These are phyloP conservation scores for Komagataella kurtzmanii DNA, from an alignment of 805 yeast species.

Conservation along the genomic window DNA sequence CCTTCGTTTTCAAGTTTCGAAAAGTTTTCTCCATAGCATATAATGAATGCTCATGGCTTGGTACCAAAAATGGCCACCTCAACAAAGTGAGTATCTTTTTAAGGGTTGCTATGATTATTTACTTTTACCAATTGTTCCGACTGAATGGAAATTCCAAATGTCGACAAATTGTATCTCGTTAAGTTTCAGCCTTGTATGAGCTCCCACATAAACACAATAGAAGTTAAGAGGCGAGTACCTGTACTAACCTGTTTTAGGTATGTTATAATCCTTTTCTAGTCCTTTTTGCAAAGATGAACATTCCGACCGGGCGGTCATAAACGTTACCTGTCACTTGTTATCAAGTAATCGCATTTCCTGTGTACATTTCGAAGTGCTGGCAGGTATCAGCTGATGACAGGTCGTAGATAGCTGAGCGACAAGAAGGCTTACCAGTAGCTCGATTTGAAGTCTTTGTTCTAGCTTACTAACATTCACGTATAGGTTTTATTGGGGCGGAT, in stretches of 20 bases:
- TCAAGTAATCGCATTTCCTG: constrained; percentile 34
- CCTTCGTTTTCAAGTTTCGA: background rate
- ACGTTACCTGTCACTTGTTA: constrained; percentile 17
- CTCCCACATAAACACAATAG: background rate
- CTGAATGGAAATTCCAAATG: constrained; percentile 28
- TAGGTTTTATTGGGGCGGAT: background rate
- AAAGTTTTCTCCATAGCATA: background rate
- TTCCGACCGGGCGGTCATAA: constrained; percentile 43
- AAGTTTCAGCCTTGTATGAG: constrained; percentile 57
- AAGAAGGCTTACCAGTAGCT: background rate
- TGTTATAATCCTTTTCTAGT: background rate
- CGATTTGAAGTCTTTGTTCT: background rate
- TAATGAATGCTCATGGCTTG: background rate
- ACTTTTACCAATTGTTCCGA: constrained; percentile 47
- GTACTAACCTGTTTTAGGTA: background rate
- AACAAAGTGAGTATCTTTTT: background rate
- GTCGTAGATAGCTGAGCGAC: constrained; percentile 17
- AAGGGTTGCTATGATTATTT: constrained; percentile 31
- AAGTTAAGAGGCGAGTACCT: background rate
- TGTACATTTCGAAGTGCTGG: constrained; percentile 39
- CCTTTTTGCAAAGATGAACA: constrained; percentile 2
- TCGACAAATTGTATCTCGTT: constrained; percentile 43
- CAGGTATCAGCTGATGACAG: constrained; percentile 36
- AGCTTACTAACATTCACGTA: background rate
- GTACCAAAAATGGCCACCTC: background rate